Conservation (phyloP, 2,329 filamentous ascomycete genomes). For the Malbranchea zuffiana region DNA sequence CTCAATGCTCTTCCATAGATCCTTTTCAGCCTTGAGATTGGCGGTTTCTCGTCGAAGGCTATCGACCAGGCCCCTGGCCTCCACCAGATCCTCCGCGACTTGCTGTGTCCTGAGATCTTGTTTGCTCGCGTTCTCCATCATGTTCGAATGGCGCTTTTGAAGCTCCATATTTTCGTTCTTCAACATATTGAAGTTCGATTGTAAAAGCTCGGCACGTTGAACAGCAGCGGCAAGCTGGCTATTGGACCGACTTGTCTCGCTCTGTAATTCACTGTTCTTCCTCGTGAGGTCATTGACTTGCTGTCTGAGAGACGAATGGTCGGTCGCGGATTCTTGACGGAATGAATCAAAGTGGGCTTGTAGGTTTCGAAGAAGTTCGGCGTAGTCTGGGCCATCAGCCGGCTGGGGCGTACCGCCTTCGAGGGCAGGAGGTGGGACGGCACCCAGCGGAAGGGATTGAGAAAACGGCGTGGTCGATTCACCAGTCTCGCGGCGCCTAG, state of each 20-base stretch:
- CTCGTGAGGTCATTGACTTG: slow-evolving; percentile 71
- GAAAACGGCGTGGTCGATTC: slow-evolving; percentile 58
- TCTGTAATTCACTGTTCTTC: slow-evolving; percentile 73
- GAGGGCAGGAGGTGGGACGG: slow-evolving; percentile 36
- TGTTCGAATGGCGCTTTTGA: slow-evolving; percentile 64
- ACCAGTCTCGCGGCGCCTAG: slow-evolving; percentile 57
- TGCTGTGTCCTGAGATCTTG: slow-evolving; percentile 86
- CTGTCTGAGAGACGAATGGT: slow-evolving; percentile 70
- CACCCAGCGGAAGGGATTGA: slow-evolving; percentile 53
- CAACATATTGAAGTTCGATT: slow-evolving; percentile 73
- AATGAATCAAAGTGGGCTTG: slow-evolving; percentile 85
- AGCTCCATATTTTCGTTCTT: slow-evolving; percentile 78
- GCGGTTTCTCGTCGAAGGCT: slow-evolving; percentile 82
- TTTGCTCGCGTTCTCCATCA: slow-evolving; percentile 75
- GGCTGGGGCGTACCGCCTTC: slow-evolving; percentile 41
- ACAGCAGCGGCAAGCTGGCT: slow-evolving; percentile 73
- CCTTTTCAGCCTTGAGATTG: slow-evolving; percentile 90
- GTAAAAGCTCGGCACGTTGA: slow-evolving; percentile 79
- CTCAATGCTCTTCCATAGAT: slow-evolving; percentile 88
- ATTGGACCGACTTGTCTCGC: slow-evolving; percentile 65
- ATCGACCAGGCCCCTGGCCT: slow-evolving; percentile 69
- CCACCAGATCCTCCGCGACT: slow-evolving; percentile 83
- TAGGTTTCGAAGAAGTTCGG: slow-evolving; percentile 70
- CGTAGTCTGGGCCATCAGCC: slow-evolving; percentile 57
- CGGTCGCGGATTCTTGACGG: slow-evolving; percentile 70